Percentiles rank a stretch among this genome's conserved stretches.
Evolutionary conservation across 2,329 filamentous ascomycete genomes (phyloP).

Genomic region (Leptosphaerulina australis): DNA sequence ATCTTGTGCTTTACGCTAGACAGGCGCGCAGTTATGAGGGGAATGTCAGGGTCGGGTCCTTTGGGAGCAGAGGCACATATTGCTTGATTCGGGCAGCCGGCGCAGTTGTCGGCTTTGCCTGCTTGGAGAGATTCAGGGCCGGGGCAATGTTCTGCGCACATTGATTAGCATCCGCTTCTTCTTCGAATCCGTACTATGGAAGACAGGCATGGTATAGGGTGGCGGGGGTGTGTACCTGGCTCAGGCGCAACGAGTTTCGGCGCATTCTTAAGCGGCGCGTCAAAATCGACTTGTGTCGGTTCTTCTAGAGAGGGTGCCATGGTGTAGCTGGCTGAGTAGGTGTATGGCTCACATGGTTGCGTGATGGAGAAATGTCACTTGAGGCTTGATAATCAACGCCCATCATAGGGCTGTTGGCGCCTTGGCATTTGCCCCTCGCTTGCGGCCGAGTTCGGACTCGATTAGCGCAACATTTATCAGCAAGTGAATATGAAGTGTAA

Average conservation of each 20-base stretch:
- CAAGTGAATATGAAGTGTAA: not conserved
- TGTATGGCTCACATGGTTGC: constrained; percentile 28
- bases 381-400: constrained; percentile 43
- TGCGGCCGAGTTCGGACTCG: constrained; percentile 11
- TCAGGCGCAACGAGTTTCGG: constrained; percentile 91
- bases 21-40: constrained; percentile 83
- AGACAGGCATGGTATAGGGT: constrained; percentile 63
- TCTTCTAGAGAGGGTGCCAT: constrained; percentile 87
- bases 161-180: constrained; percentile 44
- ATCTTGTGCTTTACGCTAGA: constrained; percentile 87
- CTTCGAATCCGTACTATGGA: not conserved
- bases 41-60: constrained; percentile 92
- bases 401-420: constrained; percentile 31
- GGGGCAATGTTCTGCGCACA: constrained; percentile 77
- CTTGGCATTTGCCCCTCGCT: constrained; percentile 28
- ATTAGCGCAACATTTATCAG: not conserved
- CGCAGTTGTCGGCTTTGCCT: constrained; percentile 78
- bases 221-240: constrained; percentile 61
- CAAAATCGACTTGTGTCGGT: constrained; percentile 69
- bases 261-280: constrained; percentile 76
- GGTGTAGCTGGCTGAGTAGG: constrained; percentile 13
- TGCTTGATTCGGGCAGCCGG: constrained; percentile 91
- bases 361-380: constrained; percentile 26
- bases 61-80: constrained; percentile 96
- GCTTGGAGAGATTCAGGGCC: constrained; percentile 79